A percentile compares a stretch with the other conserved stretches of the same genome.
These are phyloP conservation scores for Entelexis sorbosivorans DNA, from an alignment of 1,139 yeast genomes.

Conservation along the genomic window DNA sequence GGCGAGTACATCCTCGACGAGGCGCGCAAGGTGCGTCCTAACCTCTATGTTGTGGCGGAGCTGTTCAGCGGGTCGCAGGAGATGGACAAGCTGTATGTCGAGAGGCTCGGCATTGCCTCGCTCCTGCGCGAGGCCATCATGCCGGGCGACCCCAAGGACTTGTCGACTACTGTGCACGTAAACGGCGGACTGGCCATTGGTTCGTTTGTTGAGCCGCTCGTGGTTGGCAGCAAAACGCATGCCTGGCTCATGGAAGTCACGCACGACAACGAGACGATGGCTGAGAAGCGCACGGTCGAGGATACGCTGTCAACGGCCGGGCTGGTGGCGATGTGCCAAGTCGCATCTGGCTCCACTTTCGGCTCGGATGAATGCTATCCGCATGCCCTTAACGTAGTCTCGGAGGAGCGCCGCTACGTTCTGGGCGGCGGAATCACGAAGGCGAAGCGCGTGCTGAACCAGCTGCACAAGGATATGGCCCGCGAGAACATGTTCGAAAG, in stretches of 20 bases:
- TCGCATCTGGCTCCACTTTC: conserved; percentile 88
- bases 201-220: conserved; percentile 38
- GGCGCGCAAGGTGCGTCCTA: conserved; percentile 75
- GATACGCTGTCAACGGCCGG: conserved; percentile 95
- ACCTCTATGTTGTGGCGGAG: conserved; percentile 88
- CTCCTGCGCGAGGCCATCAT: conserved; percentile 95
- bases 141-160: conserved; percentile 78
- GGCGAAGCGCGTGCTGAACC: conserved; percentile 49
- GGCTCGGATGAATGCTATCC: conserved; percentile 95
- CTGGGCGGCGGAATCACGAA: conserved; percentile 59
- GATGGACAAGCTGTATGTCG: conserved; percentile 82
- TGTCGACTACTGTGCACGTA: conserved; percentile 74
- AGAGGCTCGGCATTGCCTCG: conserved; percentile 76
- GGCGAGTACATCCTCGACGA: conserved; percentile 81
- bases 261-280: conserved; percentile 87
- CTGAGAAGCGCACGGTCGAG: conserved; percentile 80
- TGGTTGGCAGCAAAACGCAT: conserved; percentile 49
- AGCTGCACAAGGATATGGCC: conserved; percentile 58
- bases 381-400: conserved; percentile 65
- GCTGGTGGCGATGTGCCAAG: conserved; percentile 80
- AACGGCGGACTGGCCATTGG: conserved; percentile 97
- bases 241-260: conserved; percentile 97
- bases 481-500: conserved; percentile 69
- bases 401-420: conserved; percentile 57
- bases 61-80: conserved; percentile 86